Evolutionary conservation across 2,329 filamentous ascomycete genomes (phyloP), one percentile per base, ranked within the genome.

Genomic region (Microdochium paspali): DNA sequence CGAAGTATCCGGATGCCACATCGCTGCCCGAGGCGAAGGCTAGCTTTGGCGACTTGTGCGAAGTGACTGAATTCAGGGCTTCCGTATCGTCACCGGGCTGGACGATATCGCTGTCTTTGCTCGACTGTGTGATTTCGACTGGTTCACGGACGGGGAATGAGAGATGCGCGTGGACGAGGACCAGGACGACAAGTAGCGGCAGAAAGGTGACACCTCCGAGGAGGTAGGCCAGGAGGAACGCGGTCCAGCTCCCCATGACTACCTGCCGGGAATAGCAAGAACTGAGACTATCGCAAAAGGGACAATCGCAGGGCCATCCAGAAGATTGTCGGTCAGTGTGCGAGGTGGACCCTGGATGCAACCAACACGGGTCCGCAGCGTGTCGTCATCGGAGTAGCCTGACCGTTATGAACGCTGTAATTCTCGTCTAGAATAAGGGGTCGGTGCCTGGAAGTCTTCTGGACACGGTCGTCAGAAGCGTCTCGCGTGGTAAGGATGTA

Each of bases 1-100:
- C 88, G 65, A 96, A 96, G 68, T 94, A 96, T 18, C 90, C 90
- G 9, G 90, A 87, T 2, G 89, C 87, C 35, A 90, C 86, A 60
- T 94, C 88, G 28, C 81, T 74, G 49, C 89, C 84, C 53, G 82
- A 75, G 20, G 74, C 66, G 30, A 66, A 54, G 42, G 71, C 68
- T 28, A 76, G 65, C 59, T 79, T 82, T 56, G 76, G 73, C 44
- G 67, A 68, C 56, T 76, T 76, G 51, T 79, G 79, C 30, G 73
- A 78, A 10, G 76, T 75, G 35, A 6, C 15, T 21, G 35, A 15
- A 54, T 82, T 80, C 53, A 91, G 73, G 44, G 73, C 75, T 49
- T 72, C 71, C 50, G 78, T 72, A 58, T 90, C 83, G 61, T 90
- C 85, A 53, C 73, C 76, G 1, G 79, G 71, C 51, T 77, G 75